Evolutionary conservation across 1,284 basidiomycete species (phyloP).

Genomic region (Trichosporon asahii): DNA sequence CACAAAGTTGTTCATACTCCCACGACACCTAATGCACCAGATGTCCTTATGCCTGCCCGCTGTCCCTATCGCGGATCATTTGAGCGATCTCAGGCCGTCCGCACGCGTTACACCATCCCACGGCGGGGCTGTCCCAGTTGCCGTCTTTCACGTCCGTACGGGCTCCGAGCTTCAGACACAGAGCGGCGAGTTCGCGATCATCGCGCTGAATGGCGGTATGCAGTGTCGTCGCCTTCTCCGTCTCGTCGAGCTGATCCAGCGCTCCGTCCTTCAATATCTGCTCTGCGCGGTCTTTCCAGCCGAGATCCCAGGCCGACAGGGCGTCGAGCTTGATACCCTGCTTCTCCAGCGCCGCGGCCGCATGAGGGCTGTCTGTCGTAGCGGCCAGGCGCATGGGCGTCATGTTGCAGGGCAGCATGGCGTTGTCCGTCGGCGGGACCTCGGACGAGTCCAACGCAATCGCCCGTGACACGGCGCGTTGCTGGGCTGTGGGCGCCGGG

Average conservation of each 20-base stretch:
- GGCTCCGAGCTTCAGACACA: not conserved
- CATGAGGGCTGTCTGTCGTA: not conserved
- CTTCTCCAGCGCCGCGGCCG: not conserved
- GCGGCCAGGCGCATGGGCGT: not conserved
- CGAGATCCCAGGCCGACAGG: slow-evolving; percentile 3
- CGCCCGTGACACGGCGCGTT: not conserved
- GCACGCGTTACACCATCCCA: not conserved
- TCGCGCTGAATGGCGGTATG: not conserved
- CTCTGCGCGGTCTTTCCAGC: not conserved
- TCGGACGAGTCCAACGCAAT: not conserved
- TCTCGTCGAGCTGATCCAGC: not conserved
- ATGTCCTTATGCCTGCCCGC: not conserved
- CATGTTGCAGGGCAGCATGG: not conserved
- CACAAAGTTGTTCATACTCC: not conserved
- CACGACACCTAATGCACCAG: not conserved
- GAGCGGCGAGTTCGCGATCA: not conserved
- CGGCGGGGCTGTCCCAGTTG: not conserved
- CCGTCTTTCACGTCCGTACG: not conserved
- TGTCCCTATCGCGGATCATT: not conserved
- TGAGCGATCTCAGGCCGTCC: not conserved
- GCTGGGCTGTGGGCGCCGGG: not conserved
- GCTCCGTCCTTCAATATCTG: not conserved
- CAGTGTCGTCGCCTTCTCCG: not conserved
- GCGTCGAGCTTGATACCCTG: not conserved
- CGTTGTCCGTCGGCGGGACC: not conserved